Percentiles rank a stretch among this genome's conserved stretches.
These are phyloP conservation scores for Helicocarpus griseus DNA, from an alignment of 2,329 filamentous ascomycete genomes.

Conservation along the genomic window DNA sequence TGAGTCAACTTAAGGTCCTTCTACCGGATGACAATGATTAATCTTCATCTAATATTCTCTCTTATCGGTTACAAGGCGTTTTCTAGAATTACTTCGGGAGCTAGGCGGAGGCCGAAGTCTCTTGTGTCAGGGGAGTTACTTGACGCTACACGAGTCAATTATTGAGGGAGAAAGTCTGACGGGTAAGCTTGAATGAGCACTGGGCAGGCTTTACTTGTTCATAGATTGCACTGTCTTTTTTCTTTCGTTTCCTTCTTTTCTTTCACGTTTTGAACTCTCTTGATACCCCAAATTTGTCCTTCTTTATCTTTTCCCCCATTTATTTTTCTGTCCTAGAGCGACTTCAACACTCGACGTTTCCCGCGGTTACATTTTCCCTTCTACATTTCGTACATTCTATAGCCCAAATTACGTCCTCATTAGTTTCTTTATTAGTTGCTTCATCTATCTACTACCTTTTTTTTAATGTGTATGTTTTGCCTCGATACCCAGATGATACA, in stretches of 20 bases:
- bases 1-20: constrained; percentile 30
- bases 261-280: background rate
- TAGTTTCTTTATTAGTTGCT: background rate
- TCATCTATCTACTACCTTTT: background rate
- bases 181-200: too few species aligned
- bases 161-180: background rate
- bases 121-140: background rate
- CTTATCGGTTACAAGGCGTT: background rate
- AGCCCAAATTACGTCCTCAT: too few species aligned
- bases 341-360: background rate
- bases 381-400: too few species aligned
- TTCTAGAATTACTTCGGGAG: background rate
- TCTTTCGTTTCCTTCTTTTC: background rate
- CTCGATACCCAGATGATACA: background rate
- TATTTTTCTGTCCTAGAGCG: too few species aligned
- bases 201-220: background rate
- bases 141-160: too few species aligned
- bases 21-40: constrained; percentile 1
- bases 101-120: background rate
- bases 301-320: background rate
- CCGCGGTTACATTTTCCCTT: background rate
- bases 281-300: background rate
- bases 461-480: background rate
- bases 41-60: background rate
- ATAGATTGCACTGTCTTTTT: background rate